These are phyloP conservation scores for Raffaelea arxii DNA, from an alignment of 2,329 filamentous ascomycete species.

Conservation along the genomic window DNA sequence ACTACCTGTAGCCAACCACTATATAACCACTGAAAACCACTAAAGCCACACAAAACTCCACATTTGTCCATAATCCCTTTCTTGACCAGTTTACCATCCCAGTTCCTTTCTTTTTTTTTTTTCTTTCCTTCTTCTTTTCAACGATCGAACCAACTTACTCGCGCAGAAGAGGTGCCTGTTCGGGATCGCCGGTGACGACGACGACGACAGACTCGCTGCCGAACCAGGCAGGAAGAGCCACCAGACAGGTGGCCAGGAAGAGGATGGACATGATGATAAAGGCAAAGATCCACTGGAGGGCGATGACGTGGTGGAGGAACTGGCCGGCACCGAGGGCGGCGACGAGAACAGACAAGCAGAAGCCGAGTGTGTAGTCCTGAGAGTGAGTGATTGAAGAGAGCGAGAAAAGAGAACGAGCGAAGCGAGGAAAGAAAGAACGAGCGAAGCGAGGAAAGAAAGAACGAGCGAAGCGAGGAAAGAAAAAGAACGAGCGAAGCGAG, in stretches of 20 bases:
- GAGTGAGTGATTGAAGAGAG: not conserved
- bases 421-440: not conserved
- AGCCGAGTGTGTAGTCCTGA: conserved; percentile 66
- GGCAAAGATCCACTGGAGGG: conserved; percentile 88
- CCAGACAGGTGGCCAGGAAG: conserved; percentile 55
- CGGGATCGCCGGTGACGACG: conserved; percentile 30
- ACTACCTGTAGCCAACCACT: too few relatives aligned
- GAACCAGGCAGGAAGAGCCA: conserved; percentile 55
- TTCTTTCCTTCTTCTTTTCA: not conserved
- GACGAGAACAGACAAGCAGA: conserved; percentile 62
- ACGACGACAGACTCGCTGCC: conserved; percentile 37
- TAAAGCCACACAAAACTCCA: too few relatives aligned
- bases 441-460: not conserved
- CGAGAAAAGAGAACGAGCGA: not conserved
- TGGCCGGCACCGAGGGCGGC: conserved; percentile 72
- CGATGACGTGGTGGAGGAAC: conserved; percentile 61
- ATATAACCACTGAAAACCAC: too few relatives aligned
- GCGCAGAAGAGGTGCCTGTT: conserved; percentile 52
- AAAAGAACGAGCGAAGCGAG: not conserved
- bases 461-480: too few relatives aligned
- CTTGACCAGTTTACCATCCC: not conserved
- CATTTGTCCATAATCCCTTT: too few relatives aligned
- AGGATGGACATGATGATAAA: conserved; percentile 72
- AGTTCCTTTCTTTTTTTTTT: not conserved
- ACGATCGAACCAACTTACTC: too few relatives aligned